Evolutionary conservation across 2,329 filamentous ascomycete genomes (phyloP).

Genomic region (Macrophomina tecta): DNA sequence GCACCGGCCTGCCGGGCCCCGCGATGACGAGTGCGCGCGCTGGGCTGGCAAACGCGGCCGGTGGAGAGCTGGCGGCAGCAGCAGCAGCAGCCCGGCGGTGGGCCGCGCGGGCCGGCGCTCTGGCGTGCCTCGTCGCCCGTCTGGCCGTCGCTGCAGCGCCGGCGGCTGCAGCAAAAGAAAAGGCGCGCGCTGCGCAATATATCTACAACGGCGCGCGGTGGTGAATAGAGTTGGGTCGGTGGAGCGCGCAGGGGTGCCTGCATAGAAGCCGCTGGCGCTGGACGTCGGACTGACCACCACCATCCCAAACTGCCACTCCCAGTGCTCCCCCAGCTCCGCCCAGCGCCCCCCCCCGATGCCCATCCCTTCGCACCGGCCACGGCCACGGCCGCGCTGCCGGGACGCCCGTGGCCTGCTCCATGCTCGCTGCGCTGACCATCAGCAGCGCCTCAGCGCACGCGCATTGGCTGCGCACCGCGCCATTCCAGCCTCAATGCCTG

Average conservation of each 20-base stretch:
- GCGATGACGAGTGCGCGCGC: constrained; percentile 26
- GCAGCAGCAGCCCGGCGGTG: background rate
- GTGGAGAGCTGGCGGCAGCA: background rate
- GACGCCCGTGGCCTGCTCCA: constrained; percentile 19
- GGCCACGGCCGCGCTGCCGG: constrained; percentile 20
- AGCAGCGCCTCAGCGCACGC: constrained; percentile 33
- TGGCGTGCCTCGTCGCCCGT: background rate
- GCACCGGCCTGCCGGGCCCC: constrained; percentile 21
- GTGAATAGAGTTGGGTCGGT: constrained; percentile 22
- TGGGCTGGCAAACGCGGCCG: constrained; percentile 23
- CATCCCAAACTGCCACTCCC: constrained; percentile 18
- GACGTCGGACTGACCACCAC: constrained; percentile 22
- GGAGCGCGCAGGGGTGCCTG: constrained; percentile 22
- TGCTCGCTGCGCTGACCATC: constrained; percentile 24
- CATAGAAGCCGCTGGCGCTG: background rate
- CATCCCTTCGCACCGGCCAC: constrained; percentile 20
- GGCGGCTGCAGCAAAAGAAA: constrained; percentile 21
- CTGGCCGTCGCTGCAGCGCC: background rate
- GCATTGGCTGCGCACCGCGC: constrained; percentile 38
- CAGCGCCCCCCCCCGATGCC: constrained; percentile 8
- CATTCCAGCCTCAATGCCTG: constrained; percentile 32
- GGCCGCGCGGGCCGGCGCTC: constrained; percentile 9
- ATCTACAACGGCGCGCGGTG: constrained; percentile 21
- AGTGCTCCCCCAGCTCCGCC: constrained; percentile 25
- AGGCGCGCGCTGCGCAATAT: constrained; percentile 26